phyloP scores from a whole-genome alignment of 495 filamentous ascomycete genomes.

The Jackrogersella minutella region DNA sequence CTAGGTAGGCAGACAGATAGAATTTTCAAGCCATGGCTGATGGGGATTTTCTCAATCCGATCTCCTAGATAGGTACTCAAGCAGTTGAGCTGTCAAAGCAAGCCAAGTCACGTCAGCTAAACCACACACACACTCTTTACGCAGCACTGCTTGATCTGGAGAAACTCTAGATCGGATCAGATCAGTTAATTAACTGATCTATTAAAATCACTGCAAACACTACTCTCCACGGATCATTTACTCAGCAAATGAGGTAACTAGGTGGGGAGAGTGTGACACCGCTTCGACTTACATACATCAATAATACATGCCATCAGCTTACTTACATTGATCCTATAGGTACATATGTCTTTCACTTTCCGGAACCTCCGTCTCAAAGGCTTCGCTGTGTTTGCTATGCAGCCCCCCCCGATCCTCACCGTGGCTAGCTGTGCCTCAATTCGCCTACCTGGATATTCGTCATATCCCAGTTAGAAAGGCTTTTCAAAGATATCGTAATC shows the following conservation, averaged over 20 bases:
- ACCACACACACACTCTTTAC: too few species aligned
- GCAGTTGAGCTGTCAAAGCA: too few species aligned
- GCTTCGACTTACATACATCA: background rate
- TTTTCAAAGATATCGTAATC: too few species aligned
- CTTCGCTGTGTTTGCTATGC: background rate
- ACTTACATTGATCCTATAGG: background rate
- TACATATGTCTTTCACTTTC: background rate
- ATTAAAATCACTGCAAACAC: background rate
- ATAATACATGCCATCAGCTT: slow-evolving; percentile 5
- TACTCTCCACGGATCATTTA: background rate
- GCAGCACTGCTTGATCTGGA: background rate
- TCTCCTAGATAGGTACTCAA: too few species aligned
- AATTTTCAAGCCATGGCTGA: too few species aligned
- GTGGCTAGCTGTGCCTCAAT: background rate
- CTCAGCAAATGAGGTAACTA: background rate
- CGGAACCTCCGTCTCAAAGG: background rate
- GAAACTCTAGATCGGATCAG: background rate
- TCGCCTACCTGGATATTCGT: too few species aligned
- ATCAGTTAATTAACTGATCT: slow-evolving; percentile 1
- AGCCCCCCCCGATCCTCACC: background rate
- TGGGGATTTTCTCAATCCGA: too few species aligned
- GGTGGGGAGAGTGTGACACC: slow-evolving; percentile 1
- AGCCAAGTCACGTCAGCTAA: too few species aligned
- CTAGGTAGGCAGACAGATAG: too few species aligned
- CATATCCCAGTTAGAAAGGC: too few species aligned